phyloP scores from a whole-genome alignment of 2,329 filamentous ascomycete species.

The Nigrospora sphaerica region DNA sequence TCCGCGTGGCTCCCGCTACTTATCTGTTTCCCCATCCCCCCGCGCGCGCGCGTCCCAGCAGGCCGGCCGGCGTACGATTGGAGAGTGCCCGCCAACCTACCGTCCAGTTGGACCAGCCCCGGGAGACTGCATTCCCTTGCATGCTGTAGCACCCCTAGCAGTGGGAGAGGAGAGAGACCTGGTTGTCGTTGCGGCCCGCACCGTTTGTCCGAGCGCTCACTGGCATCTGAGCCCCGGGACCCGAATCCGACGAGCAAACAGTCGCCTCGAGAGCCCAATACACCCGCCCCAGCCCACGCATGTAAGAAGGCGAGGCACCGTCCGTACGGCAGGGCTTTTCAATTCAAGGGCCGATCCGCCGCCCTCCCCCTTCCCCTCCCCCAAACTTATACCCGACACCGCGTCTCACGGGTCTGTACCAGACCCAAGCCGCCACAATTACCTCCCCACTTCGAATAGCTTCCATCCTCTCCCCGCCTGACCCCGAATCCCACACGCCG shows the following conservation, averaged over 20 bases:
- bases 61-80: too few relatives aligned
- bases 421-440: constrained; percentile 41
- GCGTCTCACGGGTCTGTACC: constrained; percentile 23
- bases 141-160: constrained; percentile 1
- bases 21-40: too few relatives aligned
- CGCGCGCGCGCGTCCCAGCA: too few relatives aligned
- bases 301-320: not conserved
- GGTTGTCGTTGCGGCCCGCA: not conserved
- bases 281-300: not conserved
- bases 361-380: not conserved
- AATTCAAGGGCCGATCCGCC: not conserved
- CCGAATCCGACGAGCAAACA: not conserved
- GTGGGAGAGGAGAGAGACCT: not conserved
- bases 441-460: constrained; percentile 42
- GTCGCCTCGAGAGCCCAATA: too few relatives aligned
- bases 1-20: too few relatives aligned
- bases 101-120: not conserved
- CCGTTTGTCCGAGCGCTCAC: not conserved
- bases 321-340: not conserved
- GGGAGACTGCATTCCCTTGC: not conserved
- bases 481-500: constrained; percentile 18
- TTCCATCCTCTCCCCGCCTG: constrained; percentile 41
- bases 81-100: not conserved
- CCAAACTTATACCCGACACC: not conserved
- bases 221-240: not conserved